Percentiles rank a stretch among this genome's conserved stretches.
phyloP scores from a whole-genome alignment of 352 stramenopile species.

The Phytophthora crassamura region DNA sequence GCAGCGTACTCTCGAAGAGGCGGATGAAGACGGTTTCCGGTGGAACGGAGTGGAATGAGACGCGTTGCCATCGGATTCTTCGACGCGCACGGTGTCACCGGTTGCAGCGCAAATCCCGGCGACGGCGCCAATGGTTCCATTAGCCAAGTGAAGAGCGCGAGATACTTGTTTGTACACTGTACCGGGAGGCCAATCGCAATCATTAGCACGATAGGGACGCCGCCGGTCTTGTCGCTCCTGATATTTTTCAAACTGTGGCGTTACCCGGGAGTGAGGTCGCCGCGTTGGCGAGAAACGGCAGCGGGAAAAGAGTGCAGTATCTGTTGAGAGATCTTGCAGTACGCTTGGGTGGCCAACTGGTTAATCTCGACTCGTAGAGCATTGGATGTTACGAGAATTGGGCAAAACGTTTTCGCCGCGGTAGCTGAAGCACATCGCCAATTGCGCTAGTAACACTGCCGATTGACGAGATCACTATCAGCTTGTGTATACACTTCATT shows the following conservation, averaged over 20 bases:
- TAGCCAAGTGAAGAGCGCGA: background rate
- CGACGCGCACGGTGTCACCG: background rate
- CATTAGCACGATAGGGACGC: background rate
- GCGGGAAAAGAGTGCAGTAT: slow-evolving; percentile 12
- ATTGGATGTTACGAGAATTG: slow-evolving; percentile 15
- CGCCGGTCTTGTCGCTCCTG: slow-evolving; percentile 3
- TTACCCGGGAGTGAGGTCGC: background rate
- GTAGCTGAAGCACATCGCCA: no score
- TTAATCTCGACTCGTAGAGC: slow-evolving; percentile 9
- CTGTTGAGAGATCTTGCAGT: background rate
- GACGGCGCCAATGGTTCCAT: slow-evolving; percentile 10
- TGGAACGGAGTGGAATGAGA: no score
- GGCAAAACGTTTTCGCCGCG: slow-evolving; percentile 12
- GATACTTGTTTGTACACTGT: slow-evolving; percentile 21
- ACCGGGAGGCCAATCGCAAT: background rate
- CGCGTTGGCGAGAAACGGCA: background rate
- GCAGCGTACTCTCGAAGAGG: no score
- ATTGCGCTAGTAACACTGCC: no score
- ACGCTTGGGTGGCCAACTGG: background rate
- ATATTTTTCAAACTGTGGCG: background rate
- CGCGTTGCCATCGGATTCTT: no score
- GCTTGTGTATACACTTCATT: background rate
- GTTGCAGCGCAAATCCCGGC: slow-evolving; percentile 1
- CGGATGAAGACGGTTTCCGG: no score
- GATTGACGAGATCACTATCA: slow-evolving; percentile 10